Conservation (phyloP, 2,329 filamentous ascomycete genomes). For the Furcasterigmium sp. region DNA sequence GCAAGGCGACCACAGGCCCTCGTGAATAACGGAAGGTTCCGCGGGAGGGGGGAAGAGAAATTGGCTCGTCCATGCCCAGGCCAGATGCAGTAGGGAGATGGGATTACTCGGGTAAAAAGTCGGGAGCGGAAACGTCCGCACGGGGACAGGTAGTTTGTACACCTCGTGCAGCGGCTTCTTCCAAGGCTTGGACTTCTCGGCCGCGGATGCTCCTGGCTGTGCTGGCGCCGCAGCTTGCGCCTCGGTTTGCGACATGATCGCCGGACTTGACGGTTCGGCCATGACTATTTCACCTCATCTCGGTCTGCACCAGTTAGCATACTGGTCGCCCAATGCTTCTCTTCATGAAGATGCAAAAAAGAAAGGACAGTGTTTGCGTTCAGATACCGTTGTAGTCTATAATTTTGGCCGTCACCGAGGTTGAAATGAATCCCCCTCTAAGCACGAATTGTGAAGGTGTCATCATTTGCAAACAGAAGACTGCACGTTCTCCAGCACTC, state of each 20-base stretch:
- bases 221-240: slow-evolving; percentile 10
- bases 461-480: slow-evolving; percentile 44
- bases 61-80: slow-evolving; percentile 72
- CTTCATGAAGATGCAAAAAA: no score
- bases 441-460: slow-evolving; percentile 48
- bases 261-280: slow-evolving; percentile 25
- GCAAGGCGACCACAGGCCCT: slow-evolving; percentile 73
- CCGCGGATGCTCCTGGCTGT: slow-evolving; percentile 10
- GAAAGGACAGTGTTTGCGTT: no score
- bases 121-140: slow-evolving; percentile 79
- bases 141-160: slow-evolving; percentile 74
- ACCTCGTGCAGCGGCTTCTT: slow-evolving; percentile 56
- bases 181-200: slow-evolving; percentile 21
- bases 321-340: no score
- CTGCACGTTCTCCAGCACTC: neutral
- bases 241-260: no score
- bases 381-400: slow-evolving; percentile 99
- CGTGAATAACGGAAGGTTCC: slow-evolving; percentile 60
- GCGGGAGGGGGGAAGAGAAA: slow-evolving; percentile 60
- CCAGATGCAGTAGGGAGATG: slow-evolving; percentile 76
- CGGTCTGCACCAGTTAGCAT: slow-evolving; percentile 29
- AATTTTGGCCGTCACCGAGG: slow-evolving; percentile 59
- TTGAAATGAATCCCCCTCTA: slow-evolving; percentile 53
- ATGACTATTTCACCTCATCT: slow-evolving; percentile 40
- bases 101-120: slow-evolving; percentile 90